Conservation (phyloP, 2,329 filamentous ascomycete species). For the Clonostachys rosea region DNA sequence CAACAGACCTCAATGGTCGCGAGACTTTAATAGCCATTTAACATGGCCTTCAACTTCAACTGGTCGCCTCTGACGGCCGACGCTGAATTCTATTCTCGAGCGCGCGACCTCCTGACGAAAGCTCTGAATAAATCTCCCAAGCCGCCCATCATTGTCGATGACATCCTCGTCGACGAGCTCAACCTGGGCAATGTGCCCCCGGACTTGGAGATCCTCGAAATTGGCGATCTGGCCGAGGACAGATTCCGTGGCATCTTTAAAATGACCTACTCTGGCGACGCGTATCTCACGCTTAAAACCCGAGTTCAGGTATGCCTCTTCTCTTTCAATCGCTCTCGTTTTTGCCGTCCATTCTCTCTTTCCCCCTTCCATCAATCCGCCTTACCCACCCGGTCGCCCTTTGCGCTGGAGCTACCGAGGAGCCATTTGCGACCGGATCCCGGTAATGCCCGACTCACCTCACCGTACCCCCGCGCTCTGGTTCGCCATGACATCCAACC, state of each 20-base stretch:
- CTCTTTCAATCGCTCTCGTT: slow-evolving; percentile 6
- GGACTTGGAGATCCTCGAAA: slow-evolving; percentile 94
- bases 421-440: neutral
- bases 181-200: slow-evolving; percentile 94
- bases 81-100: slow-evolving; percentile 82
- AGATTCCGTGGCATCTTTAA: slow-evolving; percentile 98
- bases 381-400: neutral
- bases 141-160: slow-evolving; percentile 97
- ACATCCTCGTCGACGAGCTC: slow-evolving; percentile 96
- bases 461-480: neutral
- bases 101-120: slow-evolving; percentile 88
- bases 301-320: slow-evolving; percentile 72
- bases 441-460: slow-evolving; percentile 1
- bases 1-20: slow-evolving; percentile 18
- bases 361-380: neutral
- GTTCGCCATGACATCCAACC: neutral
- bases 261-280: slow-evolving; percentile 96
- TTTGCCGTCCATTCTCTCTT: neutral
- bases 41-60: slow-evolving; percentile 99
- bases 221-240: slow-evolving; percentile 95
- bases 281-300: slow-evolving; percentile 91
- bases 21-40: slow-evolving; percentile 36
- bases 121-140: slow-evolving; percentile 98
- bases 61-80: slow-evolving; percentile 98
- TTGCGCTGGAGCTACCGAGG: neutral